These are phyloP conservation scores for Coleophoma cylindrospora DNA, from an alignment of 2,329 filamentous ascomycete genomes.

Conservation along the genomic window DNA sequence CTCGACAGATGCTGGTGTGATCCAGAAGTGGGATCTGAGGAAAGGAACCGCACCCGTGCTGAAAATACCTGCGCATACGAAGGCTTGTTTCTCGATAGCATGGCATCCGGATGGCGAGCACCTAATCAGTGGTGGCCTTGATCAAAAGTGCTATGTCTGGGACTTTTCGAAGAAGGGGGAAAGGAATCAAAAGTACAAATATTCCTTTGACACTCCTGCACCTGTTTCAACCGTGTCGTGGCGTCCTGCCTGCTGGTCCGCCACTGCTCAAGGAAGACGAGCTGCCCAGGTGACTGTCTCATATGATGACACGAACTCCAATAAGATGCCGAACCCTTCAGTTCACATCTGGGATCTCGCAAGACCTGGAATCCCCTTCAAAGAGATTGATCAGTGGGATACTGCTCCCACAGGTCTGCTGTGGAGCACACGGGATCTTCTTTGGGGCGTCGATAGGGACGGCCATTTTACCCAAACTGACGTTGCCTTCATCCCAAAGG, in stretches of 20 bases:
- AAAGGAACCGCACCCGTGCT: constrained; percentile 47
- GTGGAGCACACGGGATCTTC: constrained; percentile 60
- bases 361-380: constrained; percentile 61
- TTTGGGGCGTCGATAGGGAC: constrained; percentile 62
- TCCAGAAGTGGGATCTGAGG: constrained; percentile 61
- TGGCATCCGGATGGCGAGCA: constrained; percentile 69
- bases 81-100: constrained; percentile 52
- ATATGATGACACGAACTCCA: constrained; percentile 52
- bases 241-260: constrained; percentile 63
- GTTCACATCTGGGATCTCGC: constrained; percentile 68
- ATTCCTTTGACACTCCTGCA: constrained; percentile 55
- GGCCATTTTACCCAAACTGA: constrained; percentile 61
- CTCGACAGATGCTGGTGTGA: constrained; percentile 55
- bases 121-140: constrained; percentile 56
- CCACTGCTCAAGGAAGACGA: constrained; percentile 52
- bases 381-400: constrained; percentile 58
- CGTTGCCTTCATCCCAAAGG: constrained; percentile 56
- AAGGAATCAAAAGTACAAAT: constrained; percentile 60
- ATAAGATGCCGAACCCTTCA: constrained; percentile 48
- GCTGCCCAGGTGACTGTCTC: constrained; percentile 58
- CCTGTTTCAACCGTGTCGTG: constrained; percentile 55
- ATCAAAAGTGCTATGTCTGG: constrained; percentile 61
- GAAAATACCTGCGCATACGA: constrained; percentile 57
- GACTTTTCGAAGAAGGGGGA: constrained; percentile 55
- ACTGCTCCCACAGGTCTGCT: constrained; percentile 51